Base-by-base conservation (phyloP, 2,329 filamentous ascomycete genomes). In the Teratosphaeria pseudoeucalypti region DNA sequence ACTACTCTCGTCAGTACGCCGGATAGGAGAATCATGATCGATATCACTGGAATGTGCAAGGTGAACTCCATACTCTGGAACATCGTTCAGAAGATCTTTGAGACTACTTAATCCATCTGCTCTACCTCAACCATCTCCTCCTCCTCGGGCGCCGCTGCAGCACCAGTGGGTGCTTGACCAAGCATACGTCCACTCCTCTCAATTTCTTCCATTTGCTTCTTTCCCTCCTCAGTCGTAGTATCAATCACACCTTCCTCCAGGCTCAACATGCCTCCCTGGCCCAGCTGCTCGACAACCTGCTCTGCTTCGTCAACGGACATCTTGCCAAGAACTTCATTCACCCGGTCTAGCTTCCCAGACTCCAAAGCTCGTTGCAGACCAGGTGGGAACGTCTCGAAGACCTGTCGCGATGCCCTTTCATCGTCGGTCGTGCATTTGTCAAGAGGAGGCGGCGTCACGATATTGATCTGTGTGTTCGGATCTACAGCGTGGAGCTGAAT, bases 401-500 rank as follows among this genome's bases (percentile, higher is more conserved):
- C 86, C 66, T 84, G 78, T 52, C 92, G 81, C 0, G 85, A 85
- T 62, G 81, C 78, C 63, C 85, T 79, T 57, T 81, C 81, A 57
- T 82, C 85, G 43, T 81, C 78, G 7, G 76, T 77, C 1, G 83
- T 81, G 57, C 92, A 85, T 27, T 85, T 80, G 67, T 85, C 88
- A 27, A 87, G 79, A 12, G 94, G 92, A 16, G 96, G 86, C 52
- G 80, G 83, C 74, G 97, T 96, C 71, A 89, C 89, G 73, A 99
- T 96, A 62, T 89, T 87, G 2, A 92, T 96, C 55, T 88, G 88
- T 0, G 92, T 92, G 73, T 96, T 91, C 11, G 69, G 47, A 95
- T 87, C 58, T 77, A 99, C 92, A 14, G 94, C 92, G 72, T 99
- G 94, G 54, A 99, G 82, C 75, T 99, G 95, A 66, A 99, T 99